A percentile compares a stretch with the other conserved stretches of the same genome.
Conservation (phyloP, 1,284 basidiomycete species). For the Puccinia sorghi region DNA sequence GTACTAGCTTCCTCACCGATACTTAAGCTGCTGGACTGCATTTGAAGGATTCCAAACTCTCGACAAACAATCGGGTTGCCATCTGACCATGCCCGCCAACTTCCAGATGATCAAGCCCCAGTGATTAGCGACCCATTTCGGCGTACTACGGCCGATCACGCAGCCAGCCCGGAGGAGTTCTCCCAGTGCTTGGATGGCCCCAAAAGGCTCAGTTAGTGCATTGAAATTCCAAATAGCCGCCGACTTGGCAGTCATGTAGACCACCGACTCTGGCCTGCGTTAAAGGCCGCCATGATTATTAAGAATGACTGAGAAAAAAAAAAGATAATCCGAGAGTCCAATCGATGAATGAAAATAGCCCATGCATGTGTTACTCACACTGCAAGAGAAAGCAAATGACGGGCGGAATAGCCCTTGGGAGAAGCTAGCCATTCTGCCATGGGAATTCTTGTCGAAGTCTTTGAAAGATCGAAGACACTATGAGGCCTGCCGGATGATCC, state of each 20-base stretch:
- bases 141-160: neutral
- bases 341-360: neutral
- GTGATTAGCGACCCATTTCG: conserved; percentile 43
- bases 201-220: conserved; percentile 43
- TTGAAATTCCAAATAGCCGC: conserved; percentile 40
- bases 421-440: conserved; percentile 33
- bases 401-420: conserved; percentile 37
- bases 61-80: conserved; percentile 28
- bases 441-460: neutral
- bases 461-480: conserved; percentile 18
- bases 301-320: neutral
- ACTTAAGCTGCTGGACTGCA: conserved; percentile 37
- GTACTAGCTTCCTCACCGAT: conserved; percentile 24
- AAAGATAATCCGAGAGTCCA: neutral
- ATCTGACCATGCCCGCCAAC: conserved; percentile 31
- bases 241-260: conserved; percentile 42
- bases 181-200: conserved; percentile 33
- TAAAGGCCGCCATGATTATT: conserved; percentile 5
- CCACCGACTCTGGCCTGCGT: conserved; percentile 43
- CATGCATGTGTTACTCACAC: conserved; percentile 28
- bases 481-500: conserved; percentile 13
- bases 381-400: conserved; percentile 38
- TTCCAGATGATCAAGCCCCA: conserved; percentile 47
- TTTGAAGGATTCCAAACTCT: conserved; percentile 36
- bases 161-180: conserved; percentile 36